Conservation (phyloP, 2,329 filamentous ascomycete species). For the Paramyrothecium sp. region DNA sequence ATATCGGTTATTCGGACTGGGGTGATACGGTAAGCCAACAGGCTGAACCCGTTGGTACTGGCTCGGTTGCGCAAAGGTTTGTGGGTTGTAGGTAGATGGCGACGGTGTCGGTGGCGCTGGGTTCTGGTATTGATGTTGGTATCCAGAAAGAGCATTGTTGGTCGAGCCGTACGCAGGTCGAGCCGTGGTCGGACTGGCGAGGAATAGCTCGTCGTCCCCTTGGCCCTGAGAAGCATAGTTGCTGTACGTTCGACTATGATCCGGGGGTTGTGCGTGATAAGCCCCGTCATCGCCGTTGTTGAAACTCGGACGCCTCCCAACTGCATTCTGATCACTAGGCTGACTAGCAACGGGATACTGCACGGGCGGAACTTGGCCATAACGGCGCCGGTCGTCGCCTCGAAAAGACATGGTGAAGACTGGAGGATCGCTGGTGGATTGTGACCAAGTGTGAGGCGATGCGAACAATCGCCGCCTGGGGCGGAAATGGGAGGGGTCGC, state of each 20-base stretch:
- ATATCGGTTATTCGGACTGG: constrained; percentile 33
- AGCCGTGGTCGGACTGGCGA: constrained; percentile 43
- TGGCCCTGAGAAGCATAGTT: constrained; percentile 9
- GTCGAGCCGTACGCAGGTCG: constrained; percentile 40
- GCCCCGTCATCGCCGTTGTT: constrained; percentile 71
- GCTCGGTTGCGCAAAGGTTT: constrained; percentile 50
- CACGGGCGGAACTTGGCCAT: constrained; percentile 65
- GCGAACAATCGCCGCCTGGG: not conserved
- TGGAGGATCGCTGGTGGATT: constrained; percentile 3
- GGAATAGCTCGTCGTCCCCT: constrained; percentile 62
- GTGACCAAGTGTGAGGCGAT: not conserved
- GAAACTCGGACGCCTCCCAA: constrained; percentile 65
- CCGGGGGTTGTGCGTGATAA: constrained; percentile 42
- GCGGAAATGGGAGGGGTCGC: not conserved
- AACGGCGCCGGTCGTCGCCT: constrained; percentile 61
- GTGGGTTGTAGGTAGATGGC: constrained; percentile 66
- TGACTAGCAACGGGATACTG: constrained; percentile 56
- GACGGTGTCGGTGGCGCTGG: constrained; percentile 44
- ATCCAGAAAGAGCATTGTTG: constrained; percentile 46
- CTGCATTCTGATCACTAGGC: constrained; percentile 30
- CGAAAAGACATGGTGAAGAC: constrained; percentile 57
- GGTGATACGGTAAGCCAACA: constrained; percentile 48
- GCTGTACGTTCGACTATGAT: constrained; percentile 17
- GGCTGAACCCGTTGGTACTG: constrained; percentile 46
- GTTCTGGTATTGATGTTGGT: constrained; percentile 51